Percentiles rank a stretch among this genome's conserved stretches.
Conservation (phyloP, 345 rosid genomes). For the Stellera chamaejasme region DNA sequence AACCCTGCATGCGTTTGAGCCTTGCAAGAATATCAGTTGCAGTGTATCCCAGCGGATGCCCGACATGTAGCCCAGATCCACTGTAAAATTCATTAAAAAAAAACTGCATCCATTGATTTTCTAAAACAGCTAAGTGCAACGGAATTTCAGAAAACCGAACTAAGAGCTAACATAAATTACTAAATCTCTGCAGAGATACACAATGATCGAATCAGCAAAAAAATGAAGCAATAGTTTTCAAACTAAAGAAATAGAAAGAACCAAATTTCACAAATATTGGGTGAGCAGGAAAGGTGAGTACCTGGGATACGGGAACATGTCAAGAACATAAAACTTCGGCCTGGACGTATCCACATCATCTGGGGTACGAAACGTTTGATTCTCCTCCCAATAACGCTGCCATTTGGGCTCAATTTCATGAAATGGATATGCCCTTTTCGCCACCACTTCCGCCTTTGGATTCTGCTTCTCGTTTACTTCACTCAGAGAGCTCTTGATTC, state of each 20-base stretch:
- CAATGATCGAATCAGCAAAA: too few species aligned
- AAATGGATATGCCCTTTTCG: slow-evolving; percentile 71
- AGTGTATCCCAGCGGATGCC: slow-evolving; percentile 93
- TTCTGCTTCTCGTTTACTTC: slow-evolving; percentile 25
- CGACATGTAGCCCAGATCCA: slow-evolving; percentile 97
- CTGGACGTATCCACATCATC: slow-evolving; percentile 71
- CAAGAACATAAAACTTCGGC: slow-evolving; percentile 95
- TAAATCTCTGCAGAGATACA: neutral
- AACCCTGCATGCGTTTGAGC: slow-evolving; percentile 86
- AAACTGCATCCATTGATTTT: neutral
- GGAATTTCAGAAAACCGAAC: neutral
- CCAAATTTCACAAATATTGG: slow-evolving; percentile 3
- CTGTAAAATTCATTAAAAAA: slow-evolving; percentile 28
- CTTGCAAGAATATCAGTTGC: slow-evolving; percentile 91
- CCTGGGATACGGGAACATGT: slow-evolving; percentile 99
- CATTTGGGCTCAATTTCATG: slow-evolving; percentile 91
- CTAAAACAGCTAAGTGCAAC: neutral
- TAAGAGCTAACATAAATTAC: neutral
- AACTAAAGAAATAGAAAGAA: neutral
- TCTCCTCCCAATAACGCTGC: slow-evolving; percentile 80
- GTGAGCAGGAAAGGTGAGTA: slow-evolving; percentile 12
- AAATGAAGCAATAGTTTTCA: neutral
- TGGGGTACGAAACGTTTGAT: slow-evolving; percentile 71
- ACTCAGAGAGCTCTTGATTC: slow-evolving; percentile 5
- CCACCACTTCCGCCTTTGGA: slow-evolving; percentile 17